phyloP scores from a whole-genome alignment of 106 monocot genomes.

The Alisma plantagoaquatica region DNA sequence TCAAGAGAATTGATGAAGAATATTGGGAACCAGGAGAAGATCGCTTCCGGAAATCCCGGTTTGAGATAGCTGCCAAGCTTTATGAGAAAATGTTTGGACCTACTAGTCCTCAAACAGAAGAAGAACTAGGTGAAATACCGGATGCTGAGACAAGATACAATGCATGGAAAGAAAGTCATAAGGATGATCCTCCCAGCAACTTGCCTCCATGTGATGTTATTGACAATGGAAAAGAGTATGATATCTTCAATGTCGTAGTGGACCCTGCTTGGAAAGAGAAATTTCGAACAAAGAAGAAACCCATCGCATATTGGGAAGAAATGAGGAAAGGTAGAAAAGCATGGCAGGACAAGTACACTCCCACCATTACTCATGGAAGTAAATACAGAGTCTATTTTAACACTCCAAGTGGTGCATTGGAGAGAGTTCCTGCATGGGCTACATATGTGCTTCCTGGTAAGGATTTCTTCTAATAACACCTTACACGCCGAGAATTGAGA shows the following conservation, averaged over 20 bases:
- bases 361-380: slow-evolving; percentile 76
- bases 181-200: slow-evolving; percentile 20
- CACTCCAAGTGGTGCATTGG: slow-evolving; percentile 78
- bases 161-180: slow-evolving; percentile 60
- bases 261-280: slow-evolving; percentile 80
- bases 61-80: slow-evolving; percentile 71
- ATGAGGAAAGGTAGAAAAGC: slow-evolving; percentile 89
- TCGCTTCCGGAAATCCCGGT: slow-evolving; percentile 31
- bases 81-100: slow-evolving; percentile 98
- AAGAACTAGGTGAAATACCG: slow-evolving; percentile 80
- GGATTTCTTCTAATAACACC: too few species aligned
- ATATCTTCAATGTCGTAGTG: slow-evolving; percentile 44
- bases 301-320: slow-evolving; percentile 89
- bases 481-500: too few species aligned
- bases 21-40: slow-evolving; percentile 97
- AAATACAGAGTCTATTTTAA: slow-evolving; percentile 89
- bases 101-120: slow-evolving; percentile 83
- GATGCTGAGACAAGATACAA: slow-evolving; percentile 85
- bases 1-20: slow-evolving; percentile 57
- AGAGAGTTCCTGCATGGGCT: slow-evolving; percentile 96
- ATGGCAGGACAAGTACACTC: slow-evolving; percentile 87
- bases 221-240: slow-evolving; percentile 64
- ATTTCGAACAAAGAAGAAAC: slow-evolving; percentile 61
- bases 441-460: slow-evolving; percentile 92
- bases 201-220: slow-evolving; percentile 61